Evolutionary conservation across 2,329 filamentous ascomycete species (phyloP).

Genomic region (Sarocladium brachiariae): DNA sequence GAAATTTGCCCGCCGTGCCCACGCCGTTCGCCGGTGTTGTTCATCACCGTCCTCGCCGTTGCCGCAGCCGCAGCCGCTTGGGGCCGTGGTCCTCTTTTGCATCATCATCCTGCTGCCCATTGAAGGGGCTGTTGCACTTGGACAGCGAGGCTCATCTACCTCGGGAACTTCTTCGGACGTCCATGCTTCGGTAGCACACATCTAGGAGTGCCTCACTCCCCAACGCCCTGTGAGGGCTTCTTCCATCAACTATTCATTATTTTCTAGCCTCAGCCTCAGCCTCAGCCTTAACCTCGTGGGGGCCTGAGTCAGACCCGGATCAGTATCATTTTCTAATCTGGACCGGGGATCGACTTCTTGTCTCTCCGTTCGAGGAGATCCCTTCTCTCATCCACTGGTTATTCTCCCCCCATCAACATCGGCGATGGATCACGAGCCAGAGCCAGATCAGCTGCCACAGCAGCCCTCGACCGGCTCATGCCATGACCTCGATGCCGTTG

Average conservation of each 20-base stretch:
- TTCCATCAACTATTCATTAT: background rate
- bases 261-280: background rate
- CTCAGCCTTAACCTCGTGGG: background rate
- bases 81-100: background rate
- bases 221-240: background rate
- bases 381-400: no score
- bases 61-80: background rate
- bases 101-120: no score
- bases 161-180: background rate
- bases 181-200: background rate
- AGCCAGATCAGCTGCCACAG: constrained; percentile 4
- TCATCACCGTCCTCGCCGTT: constrained; percentile 4
- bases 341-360: no score
- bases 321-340: no score
- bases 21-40: background rate
- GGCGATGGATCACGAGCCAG: constrained; percentile 3
- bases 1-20: background rate
- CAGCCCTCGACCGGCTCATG: background rate
- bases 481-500: constrained; percentile 1
- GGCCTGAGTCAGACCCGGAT: background rate
- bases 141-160: no score
- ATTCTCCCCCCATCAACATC: background rate
- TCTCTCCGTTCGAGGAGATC: no score
- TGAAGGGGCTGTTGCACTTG: no score
- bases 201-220: constrained; percentile 5